Evolutionary conservation across 495 filamentous ascomycete genomes (phyloP), one percentile per base, ranked within the genome.

Genomic region (Penicillium canariense): DNA sequence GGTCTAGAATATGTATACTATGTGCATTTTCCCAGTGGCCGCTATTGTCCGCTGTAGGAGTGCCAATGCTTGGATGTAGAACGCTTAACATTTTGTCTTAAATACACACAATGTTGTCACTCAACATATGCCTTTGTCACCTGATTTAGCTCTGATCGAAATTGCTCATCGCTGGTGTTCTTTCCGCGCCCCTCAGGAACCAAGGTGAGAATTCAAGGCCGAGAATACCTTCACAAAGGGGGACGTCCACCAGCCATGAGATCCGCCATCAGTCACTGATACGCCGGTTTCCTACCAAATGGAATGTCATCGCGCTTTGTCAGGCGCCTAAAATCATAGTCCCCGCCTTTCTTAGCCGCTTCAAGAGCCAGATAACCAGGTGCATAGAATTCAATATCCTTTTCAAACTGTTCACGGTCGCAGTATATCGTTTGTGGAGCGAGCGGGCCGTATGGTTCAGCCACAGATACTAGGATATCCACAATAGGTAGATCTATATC

Each of bases 311-410:
- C 44, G 27, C 26, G 44, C 44, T 47, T 26, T 15, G 44, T 32
- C 26, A 47, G 27, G 44, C 44, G 7, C 50, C 54, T 17, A 55
- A 66, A 17, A 52, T 62, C 27, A 48, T 55, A 55, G 32, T 55
- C 52, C 44, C 43, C 52, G 5, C 52, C 52, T 34, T 42, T 30
- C 17, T 34, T 45, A 49, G 32, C 34, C 18, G 52, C 52, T 47
- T 55, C 45, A 26, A 55, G 52, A 4, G 52, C 38, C 28, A 55
- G 39, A 32, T 55, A 55, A 14, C 52, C 52, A 39, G 52, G 52
- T 18, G 45, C 52, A 49, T 55, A 49, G 23, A 49, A 31, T 49
- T 55, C 45, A 36, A 55, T 25, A 31, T 55, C 52, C 28, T 42
- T 18, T 42, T 39, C 28, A 15, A 44, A 55, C 22, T 55, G 52